Evolutionary conservation across 208 protist species (phyloP).

Genomic region (Leishmania amazonensis): DNA sequence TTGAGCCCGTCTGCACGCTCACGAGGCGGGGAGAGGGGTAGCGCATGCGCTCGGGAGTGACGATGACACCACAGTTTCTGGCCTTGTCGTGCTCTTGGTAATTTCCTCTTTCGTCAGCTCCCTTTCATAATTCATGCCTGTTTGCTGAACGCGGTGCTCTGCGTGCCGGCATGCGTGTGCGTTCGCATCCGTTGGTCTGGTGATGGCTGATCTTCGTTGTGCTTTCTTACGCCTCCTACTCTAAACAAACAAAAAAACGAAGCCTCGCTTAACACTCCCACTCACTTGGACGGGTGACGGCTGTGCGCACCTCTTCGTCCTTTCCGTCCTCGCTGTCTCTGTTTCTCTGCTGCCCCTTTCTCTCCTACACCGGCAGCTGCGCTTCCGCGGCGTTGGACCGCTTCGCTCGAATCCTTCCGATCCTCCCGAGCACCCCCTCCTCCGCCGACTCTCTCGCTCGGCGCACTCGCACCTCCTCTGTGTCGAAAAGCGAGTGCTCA

Average conservation of each 20-base stretch:
- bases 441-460: background rate
- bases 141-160: background rate
- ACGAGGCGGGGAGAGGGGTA: background rate
- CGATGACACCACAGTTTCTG: background rate
- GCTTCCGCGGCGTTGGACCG: background rate
- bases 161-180: background rate
- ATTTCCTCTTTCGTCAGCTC: background rate
- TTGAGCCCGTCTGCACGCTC: background rate
- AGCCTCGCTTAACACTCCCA: background rate
- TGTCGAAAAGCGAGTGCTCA: too few species aligned
- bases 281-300: background rate
- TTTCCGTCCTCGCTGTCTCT: background rate
- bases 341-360: background rate
- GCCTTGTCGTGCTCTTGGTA: background rate
- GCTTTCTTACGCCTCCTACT: background rate
- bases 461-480: background rate
- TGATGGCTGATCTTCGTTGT: background rate
- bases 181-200: background rate
- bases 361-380: background rate
- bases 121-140: background rate
- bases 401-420: background rate
- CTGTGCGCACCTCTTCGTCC: background rate
- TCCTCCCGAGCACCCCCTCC: background rate
- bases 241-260: background rate
- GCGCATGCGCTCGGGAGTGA: background rate